Base-by-base conservation (phyloP, 2,329 filamentous ascomycete species). In the Coniochaeta hoffmannii region DNA sequence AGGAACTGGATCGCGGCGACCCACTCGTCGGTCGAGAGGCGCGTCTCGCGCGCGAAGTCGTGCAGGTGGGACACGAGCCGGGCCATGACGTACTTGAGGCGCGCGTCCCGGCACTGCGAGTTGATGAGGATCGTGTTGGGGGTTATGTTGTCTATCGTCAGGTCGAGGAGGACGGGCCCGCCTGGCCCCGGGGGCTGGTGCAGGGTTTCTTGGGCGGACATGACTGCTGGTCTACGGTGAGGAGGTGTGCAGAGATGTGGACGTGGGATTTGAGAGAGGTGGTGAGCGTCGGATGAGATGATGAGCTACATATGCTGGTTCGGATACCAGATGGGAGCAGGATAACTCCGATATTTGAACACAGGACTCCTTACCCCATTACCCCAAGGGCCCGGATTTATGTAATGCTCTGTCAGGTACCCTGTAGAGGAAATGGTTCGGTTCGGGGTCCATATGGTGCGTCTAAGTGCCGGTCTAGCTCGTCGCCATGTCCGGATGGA, bases 121-220 rank as follows among this genome's bases (percentile, higher is more conserved):
- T 93, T 93, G 70, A 91, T 90, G 49, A 78, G 76, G 65, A 87
- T 78, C 31, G 87, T 85, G 65, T 91, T 90, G 53, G 87, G 81
- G 55, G 88, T 91, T 69, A 91, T 91, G 70, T 91, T 91, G 65
- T 90, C 86, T 61, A 87, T 86, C 1, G 85, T 90, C 34, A 91
- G 76, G 70, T 91, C 83, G 53, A 71, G 67, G 17, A 71, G 65
- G 31, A 59, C 56, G 17, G 64, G 65, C 22, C 31, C 50, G 50
- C 28, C 50, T 10, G 44, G 24, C 15, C 22, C 31, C 10, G 50
- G 10, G 58, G 59, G 49, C 61, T 57, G 32, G 53, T 53, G 44
- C 12, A 50, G 44, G 24, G 44, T 50, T 19, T 50, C 24, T n/a
- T n/a, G n/a, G n/a, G n/a, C n/a, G 4, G 44, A 28, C 44, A 50